Percentiles rank a stretch among this genome's conserved stretches.
Evolutionary conservation across 1,284 basidiomycete species (phyloP).

Genomic region (Cutaneotrichosporon cyanovorans): DNA sequence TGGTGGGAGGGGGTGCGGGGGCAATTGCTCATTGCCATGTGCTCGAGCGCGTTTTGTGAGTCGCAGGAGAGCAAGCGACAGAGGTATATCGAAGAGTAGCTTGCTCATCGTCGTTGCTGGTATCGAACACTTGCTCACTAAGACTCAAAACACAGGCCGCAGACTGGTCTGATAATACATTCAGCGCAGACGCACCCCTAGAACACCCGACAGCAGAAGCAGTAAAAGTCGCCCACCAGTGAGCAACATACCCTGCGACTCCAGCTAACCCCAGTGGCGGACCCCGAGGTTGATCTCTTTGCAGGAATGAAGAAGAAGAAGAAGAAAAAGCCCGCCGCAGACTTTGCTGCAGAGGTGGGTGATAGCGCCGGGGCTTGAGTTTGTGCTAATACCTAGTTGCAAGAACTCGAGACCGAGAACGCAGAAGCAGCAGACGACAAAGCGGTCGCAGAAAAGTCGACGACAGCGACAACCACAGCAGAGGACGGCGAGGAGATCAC

Average conservation of each 20-base stretch:
- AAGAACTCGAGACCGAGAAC: conserved; percentile 35
- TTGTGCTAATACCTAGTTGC: neutral
- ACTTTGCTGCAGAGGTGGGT: conserved; percentile 65
- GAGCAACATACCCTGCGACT: neutral
- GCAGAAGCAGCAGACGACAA: conserved; percentile 26
- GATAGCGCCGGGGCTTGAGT: conserved; percentile 4
- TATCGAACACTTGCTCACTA: too few relatives aligned
- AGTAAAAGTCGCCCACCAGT: neutral
- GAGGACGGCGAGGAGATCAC: conserved; percentile 79
- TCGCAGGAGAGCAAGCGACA: too few relatives aligned
- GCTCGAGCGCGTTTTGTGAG: too few relatives aligned
- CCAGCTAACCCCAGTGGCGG: conserved; percentile 32
- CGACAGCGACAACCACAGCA: conserved; percentile 54
- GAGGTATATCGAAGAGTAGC: too few relatives aligned
- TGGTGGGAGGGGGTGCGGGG: too few relatives aligned
- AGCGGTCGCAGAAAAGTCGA: too few relatives aligned
- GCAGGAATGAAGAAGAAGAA: conserved; percentile 52
- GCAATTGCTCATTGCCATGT: too few relatives aligned
- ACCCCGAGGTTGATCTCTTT: conserved; percentile 48
- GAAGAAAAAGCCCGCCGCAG: conserved; percentile 49
- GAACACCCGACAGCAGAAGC: too few relatives aligned
- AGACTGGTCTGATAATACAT: too few relatives aligned
- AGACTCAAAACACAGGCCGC: too few relatives aligned
- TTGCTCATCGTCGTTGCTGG: too few relatives aligned
- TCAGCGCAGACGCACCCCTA: too few relatives aligned